Conservation (phyloP, 192 early-diverging fungal genomes). For the Entrophospora sp. region DNA sequence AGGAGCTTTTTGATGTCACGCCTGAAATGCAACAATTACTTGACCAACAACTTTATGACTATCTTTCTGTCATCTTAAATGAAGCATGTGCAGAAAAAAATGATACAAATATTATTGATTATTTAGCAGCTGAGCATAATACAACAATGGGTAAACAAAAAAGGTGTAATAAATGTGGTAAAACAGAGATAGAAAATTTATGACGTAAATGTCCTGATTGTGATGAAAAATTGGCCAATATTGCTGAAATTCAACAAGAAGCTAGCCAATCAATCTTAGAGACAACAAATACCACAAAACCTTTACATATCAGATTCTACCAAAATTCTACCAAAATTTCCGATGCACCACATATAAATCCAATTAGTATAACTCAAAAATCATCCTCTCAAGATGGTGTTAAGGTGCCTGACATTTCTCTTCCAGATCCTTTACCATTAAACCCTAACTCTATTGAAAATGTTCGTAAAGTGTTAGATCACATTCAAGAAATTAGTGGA, state of each 20-base stretch:
- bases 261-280: no score
- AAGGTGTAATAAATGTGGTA: background rate
- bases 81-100: background rate
- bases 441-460: conserved; percentile 1
- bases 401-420: background rate
- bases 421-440: background rate
- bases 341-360: background rate
- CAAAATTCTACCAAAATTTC: background rate
- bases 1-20: background rate
- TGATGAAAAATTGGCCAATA: no score
- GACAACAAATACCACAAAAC: background rate
- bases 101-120: background rate
- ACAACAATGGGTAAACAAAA: background rate
- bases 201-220: no score
- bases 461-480: background rate
- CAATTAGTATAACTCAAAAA: conserved; percentile 11
- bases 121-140: background rate
- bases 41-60: background rate
- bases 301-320: background rate
- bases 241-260: no score
- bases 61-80: background rate
- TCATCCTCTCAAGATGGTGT: background rate
- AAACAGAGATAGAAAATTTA: background rate
- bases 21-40: background rate
- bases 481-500: background rate